Base-by-base conservation (phyloP, 1,139 yeast genomes). In the Blastobotrys capitulatus region DNA sequence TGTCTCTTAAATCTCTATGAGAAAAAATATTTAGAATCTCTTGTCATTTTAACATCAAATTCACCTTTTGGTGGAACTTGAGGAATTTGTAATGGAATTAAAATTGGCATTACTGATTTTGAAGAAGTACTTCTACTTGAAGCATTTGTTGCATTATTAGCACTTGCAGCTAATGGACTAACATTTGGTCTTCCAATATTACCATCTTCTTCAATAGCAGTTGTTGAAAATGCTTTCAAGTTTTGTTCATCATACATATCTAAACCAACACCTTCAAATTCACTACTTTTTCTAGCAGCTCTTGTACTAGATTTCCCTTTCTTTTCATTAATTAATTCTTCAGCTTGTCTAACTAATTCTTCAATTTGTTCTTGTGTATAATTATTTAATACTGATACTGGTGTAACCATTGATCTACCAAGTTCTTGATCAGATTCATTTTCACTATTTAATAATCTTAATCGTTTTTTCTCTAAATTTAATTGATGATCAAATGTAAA, bases 1-100 rank as follows among this genome's bases (percentile, higher is more conserved):
- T 7, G 4, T 22, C 25, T 22, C 25, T 22, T 22, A 4, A 3
- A 6, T 40, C 38, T 34, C 55, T 51, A 71, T 12, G 79, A 75
- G 69, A 92, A 92, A 74, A 92, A 92, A 68, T 92, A 92, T 44
- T 77, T 76, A 52, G 96, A 86, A 44, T 82, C 77, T 60, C 77
- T 77, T 48, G 92, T 83, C 53, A 77, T 78, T 42, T 73, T 70
- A 40, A 92, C 95, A 63, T 90, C 95, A 62, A 90, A 87, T 31
- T 81, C 82, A 42, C 97, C 98, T 67, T 79, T 85, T 47, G 76
- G 71, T 13, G 97, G 97, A 39, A 89, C 79, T 0, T 74, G 76
- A 0, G 96, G 95, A 58, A 90, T 75, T 46, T 67, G 69, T 56
- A 90, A 72, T 18, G 95, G 96, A 9, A 80, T 81, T 43, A 80